A percentile compares a stretch with the other conserved stretches of the same genome.
These are phyloP conservation scores for Rhododendron ovatum DNA, from an alignment of 148 eudicot species.

Conservation along the genomic window DNA sequence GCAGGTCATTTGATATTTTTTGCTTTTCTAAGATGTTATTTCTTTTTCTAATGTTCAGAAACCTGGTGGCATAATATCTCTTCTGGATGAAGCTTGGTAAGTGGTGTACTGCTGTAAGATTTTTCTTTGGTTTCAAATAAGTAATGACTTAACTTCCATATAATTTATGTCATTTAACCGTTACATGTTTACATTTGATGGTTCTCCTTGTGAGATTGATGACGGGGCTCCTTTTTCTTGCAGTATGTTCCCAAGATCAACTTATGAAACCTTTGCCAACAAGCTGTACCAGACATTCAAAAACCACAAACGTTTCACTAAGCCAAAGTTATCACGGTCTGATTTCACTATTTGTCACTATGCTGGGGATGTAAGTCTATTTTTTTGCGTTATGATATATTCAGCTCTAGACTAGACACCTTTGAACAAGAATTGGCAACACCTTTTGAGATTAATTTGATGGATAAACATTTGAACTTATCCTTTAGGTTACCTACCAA, in stretches of 20 bases:
- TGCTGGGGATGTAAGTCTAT: conserved; percentile 93
- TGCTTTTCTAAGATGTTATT: not conserved
- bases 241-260: conserved; percentile 99
- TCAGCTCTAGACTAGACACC: not conserved
- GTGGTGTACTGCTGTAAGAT: conserved; percentile 18
- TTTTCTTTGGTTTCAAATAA: not conserved
- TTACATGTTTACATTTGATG: conserved; percentile 8
- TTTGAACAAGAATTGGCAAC: not conserved
- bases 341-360: conserved; percentile 94
- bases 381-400: not conserved
- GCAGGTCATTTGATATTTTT: not conserved
- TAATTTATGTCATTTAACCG: not conserved
- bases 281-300: conserved; percentile 92
- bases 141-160: not conserved
- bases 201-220: conserved; percentile 11
- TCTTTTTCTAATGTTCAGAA: conserved; percentile 49
- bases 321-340: conserved; percentile 92
- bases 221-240: conserved; percentile 4
- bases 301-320: conserved; percentile 76
- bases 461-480: conserved; percentile 5
- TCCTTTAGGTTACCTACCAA: conserved; percentile 81
- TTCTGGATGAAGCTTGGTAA: conserved; percentile 99
- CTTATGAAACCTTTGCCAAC: conserved; percentile 92
- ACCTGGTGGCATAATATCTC: conserved; percentile 98
- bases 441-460: not conserved